Conservation (phyloP, 371 early-diverging fungal species). For the Zopfochytrium polystomum region DNA sequence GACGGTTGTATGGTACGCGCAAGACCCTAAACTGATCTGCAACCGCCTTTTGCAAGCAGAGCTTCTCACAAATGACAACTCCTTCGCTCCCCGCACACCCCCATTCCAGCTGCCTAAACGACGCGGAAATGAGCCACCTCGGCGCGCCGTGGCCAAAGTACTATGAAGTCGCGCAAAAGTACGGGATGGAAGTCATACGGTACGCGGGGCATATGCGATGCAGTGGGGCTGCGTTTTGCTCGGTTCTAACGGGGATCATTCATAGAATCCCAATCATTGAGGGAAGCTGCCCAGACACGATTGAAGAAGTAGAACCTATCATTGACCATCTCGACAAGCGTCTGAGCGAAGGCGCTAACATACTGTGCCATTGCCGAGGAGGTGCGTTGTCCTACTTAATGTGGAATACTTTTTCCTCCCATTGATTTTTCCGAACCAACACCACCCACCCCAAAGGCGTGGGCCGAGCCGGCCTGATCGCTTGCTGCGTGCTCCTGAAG, state of each 20-base stretch:
- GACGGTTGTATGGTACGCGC: conserved; percentile 66
- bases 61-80: not conserved
- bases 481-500: conserved; percentile 70
- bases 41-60: no score
- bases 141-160: conserved; percentile 72
- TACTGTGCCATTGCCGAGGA: conserved; percentile 75
- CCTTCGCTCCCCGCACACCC: not conserved
- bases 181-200: conserved; percentile 56
- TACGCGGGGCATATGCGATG: no score
- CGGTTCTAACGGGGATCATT: not conserved
- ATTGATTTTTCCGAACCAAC: not conserved
- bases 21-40: not conserved
- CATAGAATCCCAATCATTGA: conserved; percentile 73
- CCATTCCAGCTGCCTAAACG: conserved; percentile 62
- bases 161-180: conserved; percentile 51
- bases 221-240: conserved; percentile 13
- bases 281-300: conserved; percentile 65
- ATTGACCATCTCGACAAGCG: conserved; percentile 54
- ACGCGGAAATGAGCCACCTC: conserved; percentile 64
- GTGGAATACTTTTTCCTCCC: not conserved
- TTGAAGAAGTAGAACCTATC: conserved; percentile 58
- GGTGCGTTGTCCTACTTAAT: conserved; percentile 45
- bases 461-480: conserved; percentile 74
- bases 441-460: conserved; percentile 56
- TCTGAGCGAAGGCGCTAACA: conserved; percentile 54